Percentiles rank a stretch among this genome's conserved stretches.
Conservation (phyloP, 345 rosid species). For the Brassica nigra region DNA sequence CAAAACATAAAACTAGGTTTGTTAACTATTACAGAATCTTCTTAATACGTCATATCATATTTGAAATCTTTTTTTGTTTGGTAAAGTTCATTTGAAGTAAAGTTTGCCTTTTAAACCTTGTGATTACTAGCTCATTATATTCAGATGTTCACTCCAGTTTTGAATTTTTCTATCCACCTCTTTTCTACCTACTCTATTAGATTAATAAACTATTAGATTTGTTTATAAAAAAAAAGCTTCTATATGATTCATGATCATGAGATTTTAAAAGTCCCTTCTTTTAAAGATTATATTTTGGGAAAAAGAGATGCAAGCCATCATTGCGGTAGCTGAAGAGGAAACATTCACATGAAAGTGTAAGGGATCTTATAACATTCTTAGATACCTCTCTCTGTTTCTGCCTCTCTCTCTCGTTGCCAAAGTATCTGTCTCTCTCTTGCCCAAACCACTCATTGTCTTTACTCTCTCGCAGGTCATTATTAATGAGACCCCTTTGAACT, state of each 20-base stretch:
- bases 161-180: background rate
- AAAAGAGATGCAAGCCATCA: conserved; percentile 14
- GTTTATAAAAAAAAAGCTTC: conserved; percentile 1
- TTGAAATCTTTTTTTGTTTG: no score
- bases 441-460: conserved; percentile 27
- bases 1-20: conserved; percentile 11
- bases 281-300: background rate
- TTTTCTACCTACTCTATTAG: background rate
- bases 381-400: conserved; percentile 42
- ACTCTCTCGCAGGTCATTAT: conserved; percentile 40
- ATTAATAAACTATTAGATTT: background rate
- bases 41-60: background rate
- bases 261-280: background rate
- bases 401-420: conserved; percentile 27
- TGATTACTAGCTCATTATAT: conserved; percentile 11
- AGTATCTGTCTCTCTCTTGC: conserved; percentile 40
- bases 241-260: conserved; percentile 5
- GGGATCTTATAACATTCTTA: conserved; percentile 35
- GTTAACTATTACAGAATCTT: conserved; percentile 9
- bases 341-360: conserved; percentile 47
- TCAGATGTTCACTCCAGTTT: background rate
- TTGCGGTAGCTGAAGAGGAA: conserved; percentile 32
- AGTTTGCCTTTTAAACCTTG: background rate
- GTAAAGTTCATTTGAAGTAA: background rate
- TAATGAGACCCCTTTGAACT: conserved; percentile 43